These are phyloP conservation scores for Cyclaneusma minus DNA, from an alignment of 2,329 filamentous ascomycete genomes.

Conservation along the genomic window DNA sequence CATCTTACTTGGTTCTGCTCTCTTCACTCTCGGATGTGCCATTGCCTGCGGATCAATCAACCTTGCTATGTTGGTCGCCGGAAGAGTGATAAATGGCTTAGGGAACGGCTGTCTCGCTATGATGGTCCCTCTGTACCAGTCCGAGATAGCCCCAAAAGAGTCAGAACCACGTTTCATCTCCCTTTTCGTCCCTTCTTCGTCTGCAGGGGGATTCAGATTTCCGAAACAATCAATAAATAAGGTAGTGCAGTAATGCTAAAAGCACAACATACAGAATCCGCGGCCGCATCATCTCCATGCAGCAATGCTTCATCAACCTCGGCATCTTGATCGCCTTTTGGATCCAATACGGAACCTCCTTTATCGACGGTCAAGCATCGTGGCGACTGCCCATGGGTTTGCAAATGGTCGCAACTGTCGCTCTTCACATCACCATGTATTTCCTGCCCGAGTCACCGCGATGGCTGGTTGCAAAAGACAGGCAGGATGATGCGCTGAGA, in stretches of 20 bases:
- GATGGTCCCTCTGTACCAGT: slow-evolving; percentile 6
- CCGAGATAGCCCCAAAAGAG: slow-evolving; percentile 6
- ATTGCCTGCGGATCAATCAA: slow-evolving; percentile 11
- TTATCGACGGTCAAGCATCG: slow-evolving; percentile 10
- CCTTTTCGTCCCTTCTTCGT: too few relatives aligned
- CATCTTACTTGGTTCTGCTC: slow-evolving; percentile 24
- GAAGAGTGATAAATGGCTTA: slow-evolving; percentile 16
- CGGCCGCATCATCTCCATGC: slow-evolving; percentile 11
- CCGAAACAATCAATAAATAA: too few relatives aligned
- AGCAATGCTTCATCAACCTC: slow-evolving; percentile 13
- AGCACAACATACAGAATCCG: slow-evolving; percentile 6
- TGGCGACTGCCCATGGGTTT: slow-evolving; percentile 21
- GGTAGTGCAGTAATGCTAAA: background rate
- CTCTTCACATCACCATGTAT: slow-evolving; percentile 21
- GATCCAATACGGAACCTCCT: slow-evolving; percentile 6
- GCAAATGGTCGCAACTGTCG: slow-evolving; percentile 12
- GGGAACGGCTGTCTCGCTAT: slow-evolving; percentile 6
- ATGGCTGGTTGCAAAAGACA: slow-evolving; percentile 39
- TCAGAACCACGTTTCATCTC: background rate
- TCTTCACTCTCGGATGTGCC: slow-evolving; percentile 26
- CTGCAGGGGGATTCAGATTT: too few relatives aligned
- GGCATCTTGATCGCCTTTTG: slow-evolving; percentile 13
- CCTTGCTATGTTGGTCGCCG: slow-evolving; percentile 13
- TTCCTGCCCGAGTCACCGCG: slow-evolving; percentile 40
- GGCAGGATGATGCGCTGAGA: slow-evolving; percentile 35